Percentiles rank a stretch among this genome's conserved stretches.
phyloP scores from a whole-genome alignment of 1,139 yeast genomes.

The Kodamaea sp. region DNA sequence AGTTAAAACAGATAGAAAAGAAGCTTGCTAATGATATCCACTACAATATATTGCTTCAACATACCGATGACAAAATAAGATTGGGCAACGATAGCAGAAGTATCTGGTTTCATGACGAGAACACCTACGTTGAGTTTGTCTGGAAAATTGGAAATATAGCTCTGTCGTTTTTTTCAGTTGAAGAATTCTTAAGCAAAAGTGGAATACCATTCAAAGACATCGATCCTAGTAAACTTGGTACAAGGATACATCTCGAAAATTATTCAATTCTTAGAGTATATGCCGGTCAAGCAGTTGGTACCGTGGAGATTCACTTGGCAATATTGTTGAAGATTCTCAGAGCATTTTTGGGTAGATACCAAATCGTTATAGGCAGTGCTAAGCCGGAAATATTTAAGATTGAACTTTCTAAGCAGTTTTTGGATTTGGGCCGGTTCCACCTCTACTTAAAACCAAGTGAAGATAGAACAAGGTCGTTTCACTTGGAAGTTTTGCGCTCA shows the following conservation, averaged over 20 bases:
- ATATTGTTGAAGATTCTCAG: slow-evolving; percentile 23
- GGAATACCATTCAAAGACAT: not conserved
- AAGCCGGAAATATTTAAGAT: slow-evolving; percentile 4
- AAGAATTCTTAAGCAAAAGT: not conserved
- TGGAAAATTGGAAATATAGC: not conserved
- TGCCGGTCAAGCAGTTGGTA: slow-evolving; percentile 26
- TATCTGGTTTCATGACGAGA: slow-evolving; percentile 1
- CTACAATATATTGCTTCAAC: slow-evolving; percentile 7
- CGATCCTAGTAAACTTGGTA: too few species aligned
- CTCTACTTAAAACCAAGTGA: not conserved
- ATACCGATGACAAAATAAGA: slow-evolving; percentile 2
- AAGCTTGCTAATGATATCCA: slow-evolving; percentile 15
- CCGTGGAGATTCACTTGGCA: slow-evolving; percentile 21
- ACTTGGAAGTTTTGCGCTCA: not conserved
- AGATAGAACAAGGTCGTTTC: too few species aligned
- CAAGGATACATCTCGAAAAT: not conserved
- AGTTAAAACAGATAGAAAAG: slow-evolving; percentile 13
- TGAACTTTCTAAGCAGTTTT: slow-evolving; percentile 10
- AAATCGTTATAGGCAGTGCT: not conserved
- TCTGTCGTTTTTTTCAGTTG: too few species aligned
- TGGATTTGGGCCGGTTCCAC: not conserved
- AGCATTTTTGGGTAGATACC: slow-evolving; percentile 15
- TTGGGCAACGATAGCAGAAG: slow-evolving; percentile 1
- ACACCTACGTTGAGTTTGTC: not conserved
- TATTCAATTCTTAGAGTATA: slow-evolving; percentile 30